Percentiles rank a stretch among this genome's conserved stretches.
phyloP scores from a whole-genome alignment of 2,329 filamentous ascomycete genomes.

The Nemania bipapillata region DNA sequence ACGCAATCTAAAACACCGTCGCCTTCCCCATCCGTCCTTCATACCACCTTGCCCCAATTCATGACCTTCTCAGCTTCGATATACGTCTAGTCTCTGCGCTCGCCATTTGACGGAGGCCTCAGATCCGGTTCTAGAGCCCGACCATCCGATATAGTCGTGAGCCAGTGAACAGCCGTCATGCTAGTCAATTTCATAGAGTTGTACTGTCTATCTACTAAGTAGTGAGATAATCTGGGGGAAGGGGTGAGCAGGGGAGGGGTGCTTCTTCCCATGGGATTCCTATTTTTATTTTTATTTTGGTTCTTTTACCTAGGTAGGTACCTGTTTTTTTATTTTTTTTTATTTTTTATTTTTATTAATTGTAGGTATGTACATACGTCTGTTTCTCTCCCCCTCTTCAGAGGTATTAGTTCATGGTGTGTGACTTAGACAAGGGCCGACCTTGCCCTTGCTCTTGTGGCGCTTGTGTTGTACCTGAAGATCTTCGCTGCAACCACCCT shows the following conservation, averaged over 20 bases:
- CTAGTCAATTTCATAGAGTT: neutral
- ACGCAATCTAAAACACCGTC: constrained; percentile 35
- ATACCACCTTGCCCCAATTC: constrained; percentile 24
- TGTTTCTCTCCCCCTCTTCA: neutral
- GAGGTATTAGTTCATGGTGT: neutral
- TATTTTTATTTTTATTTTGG: neutral
- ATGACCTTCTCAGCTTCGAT: constrained; percentile 32
- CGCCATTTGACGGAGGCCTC: constrained; percentile 22
- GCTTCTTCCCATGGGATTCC: too few relatives aligned
- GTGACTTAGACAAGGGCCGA: neutral
- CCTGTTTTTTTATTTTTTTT: constrained; percentile 5
- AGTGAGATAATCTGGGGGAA: neutral
- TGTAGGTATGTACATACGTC: too few relatives aligned
- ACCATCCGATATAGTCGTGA: constrained; percentile 19
- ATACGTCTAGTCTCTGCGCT: constrained; percentile 19
- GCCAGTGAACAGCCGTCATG: constrained; percentile 4
- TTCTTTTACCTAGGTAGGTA: neutral
- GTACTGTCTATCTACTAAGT: too few relatives aligned
- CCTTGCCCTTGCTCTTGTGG: constrained; percentile 20
- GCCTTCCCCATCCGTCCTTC: constrained; percentile 34
- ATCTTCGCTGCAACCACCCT: constrained; percentile 46
- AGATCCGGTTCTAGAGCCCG: constrained; percentile 27
- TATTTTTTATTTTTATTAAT: neutral
- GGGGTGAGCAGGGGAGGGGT: too few relatives aligned
- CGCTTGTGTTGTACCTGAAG: constrained; percentile 45